phyloP scores from a whole-genome alignment of 2,329 filamentous ascomycete species.

The Mycosphaerella arachidis region DNA sequence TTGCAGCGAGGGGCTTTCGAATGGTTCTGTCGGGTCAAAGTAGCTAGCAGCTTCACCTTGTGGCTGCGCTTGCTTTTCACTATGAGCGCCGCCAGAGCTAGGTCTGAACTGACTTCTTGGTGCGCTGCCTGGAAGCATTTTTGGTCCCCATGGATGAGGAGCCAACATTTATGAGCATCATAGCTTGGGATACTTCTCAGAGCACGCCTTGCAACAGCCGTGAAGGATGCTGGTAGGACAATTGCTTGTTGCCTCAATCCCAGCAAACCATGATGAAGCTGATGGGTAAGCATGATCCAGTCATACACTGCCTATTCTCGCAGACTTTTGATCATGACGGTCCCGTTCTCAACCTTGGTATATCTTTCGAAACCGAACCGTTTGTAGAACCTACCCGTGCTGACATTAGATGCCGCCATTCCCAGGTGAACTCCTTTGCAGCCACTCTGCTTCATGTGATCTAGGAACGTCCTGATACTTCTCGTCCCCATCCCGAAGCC shows the following conservation, averaged over 20 bases:
- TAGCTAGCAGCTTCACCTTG: background rate
- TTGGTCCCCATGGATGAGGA: background rate
- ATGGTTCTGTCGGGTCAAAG: background rate
- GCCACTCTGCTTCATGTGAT: slow-evolving; percentile 22
- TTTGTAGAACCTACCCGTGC: slow-evolving; percentile 21
- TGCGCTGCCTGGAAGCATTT: background rate
- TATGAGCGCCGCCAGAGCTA: background rate
- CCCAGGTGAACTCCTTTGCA: slow-evolving; percentile 35
- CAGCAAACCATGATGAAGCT: background rate
- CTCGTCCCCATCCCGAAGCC: slow-evolving; percentile 30
- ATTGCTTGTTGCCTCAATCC: background rate
- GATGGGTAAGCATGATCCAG: background rate
- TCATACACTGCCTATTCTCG: background rate
- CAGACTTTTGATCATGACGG: background rate
- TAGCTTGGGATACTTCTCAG: background rate
- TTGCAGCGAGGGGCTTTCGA: background rate
- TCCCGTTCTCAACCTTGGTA: background rate
- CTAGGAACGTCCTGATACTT: slow-evolving; percentile 29
- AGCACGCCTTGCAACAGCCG: background rate
- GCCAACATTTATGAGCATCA: background rate
- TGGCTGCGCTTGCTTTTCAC: background rate
- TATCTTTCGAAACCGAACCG: slow-evolving; percentile 1
- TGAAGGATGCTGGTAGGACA: background rate
- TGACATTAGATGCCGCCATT: slow-evolving; percentile 32
- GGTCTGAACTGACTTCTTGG: background rate